phyloP scores from a whole-genome alignment of 2,329 filamentous ascomycete genomes.

The Hortaea sp. region DNA sequence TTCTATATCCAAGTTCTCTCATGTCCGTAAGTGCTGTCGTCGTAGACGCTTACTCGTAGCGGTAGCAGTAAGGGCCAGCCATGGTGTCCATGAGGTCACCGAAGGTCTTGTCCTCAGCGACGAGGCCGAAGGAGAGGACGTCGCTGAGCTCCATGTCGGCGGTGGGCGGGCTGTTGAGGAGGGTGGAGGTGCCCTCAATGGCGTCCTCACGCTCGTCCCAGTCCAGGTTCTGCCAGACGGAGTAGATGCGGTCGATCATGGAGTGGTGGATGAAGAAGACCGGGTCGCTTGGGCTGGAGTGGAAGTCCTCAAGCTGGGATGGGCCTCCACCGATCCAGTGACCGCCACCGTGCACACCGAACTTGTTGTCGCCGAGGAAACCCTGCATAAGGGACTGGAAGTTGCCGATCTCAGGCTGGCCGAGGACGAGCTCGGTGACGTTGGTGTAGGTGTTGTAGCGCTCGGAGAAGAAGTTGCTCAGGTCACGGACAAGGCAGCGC shows the following conservation, averaged over 20 bases:
- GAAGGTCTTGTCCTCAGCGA: constrained; percentile 13
- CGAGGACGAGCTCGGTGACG: constrained; percentile 13
- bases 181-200: constrained; percentile 35
- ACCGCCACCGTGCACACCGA: constrained; percentile 35
- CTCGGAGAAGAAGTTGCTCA: constrained; percentile 10
- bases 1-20: too few species aligned
- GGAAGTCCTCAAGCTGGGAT: constrained; percentile 36
- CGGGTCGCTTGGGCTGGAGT: constrained; percentile 29
- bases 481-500: constrained; percentile 12
- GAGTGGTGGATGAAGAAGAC: constrained; percentile 12
- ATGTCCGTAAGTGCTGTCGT: too few species aligned
- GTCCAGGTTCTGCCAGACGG: constrained; percentile 9
- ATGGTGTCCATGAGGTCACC: constrained; percentile 19
- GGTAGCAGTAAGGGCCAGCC: constrained; percentile 20
- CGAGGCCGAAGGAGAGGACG: constrained; percentile 23
- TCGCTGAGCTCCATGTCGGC: constrained; percentile 36
- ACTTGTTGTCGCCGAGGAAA: constrained; percentile 16
- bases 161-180: constrained; percentile 33
- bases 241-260: constrained; percentile 10
- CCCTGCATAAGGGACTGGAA: constrained; percentile 21
- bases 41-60: constrained; percentile 14
- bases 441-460: constrained; percentile 10
- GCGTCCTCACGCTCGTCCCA: constrained; percentile 20
- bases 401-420: constrained; percentile 11
- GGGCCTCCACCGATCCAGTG: constrained; percentile 35